Evolutionary conservation across 768 basidiomycete species (phyloP).

Genomic region (Candolleomyces aberdarensis): DNA sequence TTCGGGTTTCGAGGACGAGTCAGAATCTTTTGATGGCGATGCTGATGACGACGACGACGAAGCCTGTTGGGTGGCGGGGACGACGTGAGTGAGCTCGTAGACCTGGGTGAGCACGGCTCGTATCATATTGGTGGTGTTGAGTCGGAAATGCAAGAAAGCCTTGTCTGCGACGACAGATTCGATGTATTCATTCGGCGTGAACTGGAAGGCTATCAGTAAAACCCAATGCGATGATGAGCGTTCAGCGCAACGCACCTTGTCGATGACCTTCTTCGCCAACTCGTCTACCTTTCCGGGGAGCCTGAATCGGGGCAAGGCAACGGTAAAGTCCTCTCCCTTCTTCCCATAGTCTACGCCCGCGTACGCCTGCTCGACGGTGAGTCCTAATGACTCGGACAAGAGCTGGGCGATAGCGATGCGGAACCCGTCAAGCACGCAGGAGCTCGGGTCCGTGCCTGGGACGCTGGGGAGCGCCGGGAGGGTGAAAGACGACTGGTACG

Average conservation of each 20-base stretch:
- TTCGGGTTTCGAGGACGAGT: conserved; percentile 17
- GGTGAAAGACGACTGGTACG: conserved; percentile 8
- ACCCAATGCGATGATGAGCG: neutral
- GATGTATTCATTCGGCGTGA: conserved; percentile 80
- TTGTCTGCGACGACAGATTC: conserved; percentile 66
- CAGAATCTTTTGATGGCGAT: neutral
- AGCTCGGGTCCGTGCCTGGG: conserved; percentile 56
- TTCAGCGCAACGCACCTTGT: conserved; percentile 47
- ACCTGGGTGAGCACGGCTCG: conserved; percentile 70
- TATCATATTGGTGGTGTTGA: conserved; percentile 61
- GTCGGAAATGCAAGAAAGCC: conserved; percentile 81
- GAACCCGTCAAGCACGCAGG: conserved; percentile 72
- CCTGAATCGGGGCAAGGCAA: conserved; percentile 89
- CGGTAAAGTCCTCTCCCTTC: conserved; percentile 90
- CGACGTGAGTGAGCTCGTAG: conserved; percentile 64
- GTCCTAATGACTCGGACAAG: conserved; percentile 61
- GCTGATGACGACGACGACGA: neutral
- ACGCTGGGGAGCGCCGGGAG: conserved; percentile 28
- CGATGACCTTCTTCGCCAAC: conserved; percentile 69
- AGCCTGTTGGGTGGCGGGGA: conserved; percentile 39
- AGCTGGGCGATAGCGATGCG: conserved; percentile 76
- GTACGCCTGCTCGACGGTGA: conserved; percentile 78
- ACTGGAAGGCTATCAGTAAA: conserved; percentile 41
- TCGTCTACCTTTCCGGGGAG: conserved; percentile 81
- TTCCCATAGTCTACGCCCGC: conserved; percentile 86